Evolutionary conservation across 169 alveolate species (phyloP).

Genomic region (Plasmodium ovale): DNA sequence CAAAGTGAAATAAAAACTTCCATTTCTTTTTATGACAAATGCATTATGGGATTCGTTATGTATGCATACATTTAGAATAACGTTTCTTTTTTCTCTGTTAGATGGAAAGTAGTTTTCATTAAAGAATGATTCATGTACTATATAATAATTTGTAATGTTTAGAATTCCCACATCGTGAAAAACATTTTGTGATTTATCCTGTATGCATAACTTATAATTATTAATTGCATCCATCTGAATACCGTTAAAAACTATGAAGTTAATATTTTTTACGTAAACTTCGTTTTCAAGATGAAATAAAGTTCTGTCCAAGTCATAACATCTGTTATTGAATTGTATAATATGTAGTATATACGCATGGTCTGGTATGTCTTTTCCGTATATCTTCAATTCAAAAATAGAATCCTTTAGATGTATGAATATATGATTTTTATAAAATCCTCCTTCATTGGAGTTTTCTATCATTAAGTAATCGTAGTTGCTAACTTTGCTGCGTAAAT

Average conservation of each 20-base stretch:
- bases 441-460: constrained; percentile 17
- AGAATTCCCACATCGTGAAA: constrained; percentile 45
- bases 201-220: constrained; percentile 50
- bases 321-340: constrained; percentile 44
- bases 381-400: constrained; percentile 13
- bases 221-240: constrained; percentile 19
- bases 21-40: constrained; percentile 31
- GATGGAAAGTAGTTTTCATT: constrained; percentile 15
- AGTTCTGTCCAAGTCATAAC: constrained; percentile 28
- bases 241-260: constrained; percentile 35
- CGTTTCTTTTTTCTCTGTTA: constrained; percentile 16
- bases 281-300: constrained; percentile 14
- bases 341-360: constrained; percentile 48
- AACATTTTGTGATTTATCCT: constrained; percentile 19
- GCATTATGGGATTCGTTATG: constrained; percentile 4
- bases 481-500: not conserved
- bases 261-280: not conserved
- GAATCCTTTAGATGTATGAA: constrained; percentile 2
- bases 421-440: constrained; percentile 63
- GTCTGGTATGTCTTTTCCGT: constrained; percentile 39
- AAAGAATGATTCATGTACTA: constrained; percentile 54
- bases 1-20: constrained; percentile 21
- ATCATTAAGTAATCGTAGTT: constrained; percentile 29
- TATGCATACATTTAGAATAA: constrained; percentile 29
- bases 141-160: constrained; percentile 68